Evolutionary conservation across 495 filamentous ascomycete genomes (phyloP), one percentile per base, ranked within the genome.

Genomic region (Monascus purpureus): DNA sequence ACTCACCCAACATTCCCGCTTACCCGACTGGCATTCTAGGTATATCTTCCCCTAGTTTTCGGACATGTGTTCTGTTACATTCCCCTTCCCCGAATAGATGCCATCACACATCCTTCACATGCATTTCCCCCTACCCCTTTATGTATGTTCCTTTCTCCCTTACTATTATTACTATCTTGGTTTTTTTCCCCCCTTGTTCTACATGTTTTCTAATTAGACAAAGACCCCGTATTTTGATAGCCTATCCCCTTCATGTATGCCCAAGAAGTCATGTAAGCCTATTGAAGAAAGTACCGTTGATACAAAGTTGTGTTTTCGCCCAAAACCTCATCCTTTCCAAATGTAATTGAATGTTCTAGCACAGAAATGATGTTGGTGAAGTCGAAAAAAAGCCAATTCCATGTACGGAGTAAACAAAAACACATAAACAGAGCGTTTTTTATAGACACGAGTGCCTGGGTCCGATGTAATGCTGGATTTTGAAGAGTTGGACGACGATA

Each of bases 181-280:
- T 42, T 30, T 33, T 31, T 36, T 40, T 43, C 30, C 31, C 31
- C 29, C 29, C 25, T 33, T 33, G 19, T 43, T 43, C 43, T 48
- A 49, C 33, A 34, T 42, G 41, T 24, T 39, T 59, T 55, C 49
- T 55, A 57, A 59, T 60, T 65, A 65, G 59, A 65, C 57, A 52
- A 54, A 52, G 46, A 45, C 50, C 43, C 41, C 34, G 46, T 17
- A 23, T 29, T 27, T 27, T 32, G 27, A 50, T 55, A 53, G 50
- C 52, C 50, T 53, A 50, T 37, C 45, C 42, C 19, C 30, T 35
- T 62, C 59, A 65, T 65, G 61, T 65, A 65, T 60, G 57, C 59
- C 61, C 47, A 46, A 59, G 50, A 58, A 59, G 43, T 65, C 55
- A 65, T 65, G 61, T 65, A 65, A 45, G 43, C 52, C 50, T 40